Evolutionary conservation across 371 early-diverging fungal genomes (phyloP).

Genomic region (Apophysomyces trapeziformis): DNA sequence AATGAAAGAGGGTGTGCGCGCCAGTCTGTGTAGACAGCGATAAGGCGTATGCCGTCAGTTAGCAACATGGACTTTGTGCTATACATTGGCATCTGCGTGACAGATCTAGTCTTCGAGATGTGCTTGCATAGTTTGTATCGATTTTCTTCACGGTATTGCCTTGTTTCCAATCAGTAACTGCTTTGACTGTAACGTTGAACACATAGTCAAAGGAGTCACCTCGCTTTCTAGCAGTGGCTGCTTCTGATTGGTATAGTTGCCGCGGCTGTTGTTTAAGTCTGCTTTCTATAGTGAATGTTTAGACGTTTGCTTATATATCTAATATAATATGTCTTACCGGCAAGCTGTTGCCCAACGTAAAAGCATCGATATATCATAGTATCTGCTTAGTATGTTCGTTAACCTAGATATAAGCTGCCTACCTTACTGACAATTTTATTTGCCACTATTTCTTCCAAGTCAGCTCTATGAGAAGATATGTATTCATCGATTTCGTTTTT

Average conservation of each 20-base stretch:
- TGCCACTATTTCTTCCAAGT: not conserved
- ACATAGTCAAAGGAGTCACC: not conserved
- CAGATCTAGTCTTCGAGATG: not conserved
- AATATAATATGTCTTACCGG: not conserved
- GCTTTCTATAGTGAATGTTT: not conserved
- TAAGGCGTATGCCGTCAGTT: not conserved
- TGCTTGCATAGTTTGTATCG: not conserved
- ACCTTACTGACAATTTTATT: not conserved
- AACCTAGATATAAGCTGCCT: not conserved
- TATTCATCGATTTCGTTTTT: not conserved
- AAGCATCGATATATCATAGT: not conserved
- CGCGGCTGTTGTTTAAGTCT: not conserved
- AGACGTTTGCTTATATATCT: not conserved
- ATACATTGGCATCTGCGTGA: not conserved
- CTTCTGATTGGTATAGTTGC: not conserved
- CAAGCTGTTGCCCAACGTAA: not conserved
- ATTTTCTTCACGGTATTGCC: not conserved
- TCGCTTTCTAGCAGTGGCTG: not conserved
- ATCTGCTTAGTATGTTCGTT: not conserved
- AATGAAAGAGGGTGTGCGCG: not conserved
- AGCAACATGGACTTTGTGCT: not conserved
- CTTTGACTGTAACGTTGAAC: not conserved
- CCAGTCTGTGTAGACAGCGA: not conserved
- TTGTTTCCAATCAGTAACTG: not conserved
- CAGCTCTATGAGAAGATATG: not conserved